Percentiles rank a stretch among this genome's conserved stretches.
Conservation (phyloP, 2,329 filamentous ascomycete genomes). For the Chaetomium strumarium region DNA sequence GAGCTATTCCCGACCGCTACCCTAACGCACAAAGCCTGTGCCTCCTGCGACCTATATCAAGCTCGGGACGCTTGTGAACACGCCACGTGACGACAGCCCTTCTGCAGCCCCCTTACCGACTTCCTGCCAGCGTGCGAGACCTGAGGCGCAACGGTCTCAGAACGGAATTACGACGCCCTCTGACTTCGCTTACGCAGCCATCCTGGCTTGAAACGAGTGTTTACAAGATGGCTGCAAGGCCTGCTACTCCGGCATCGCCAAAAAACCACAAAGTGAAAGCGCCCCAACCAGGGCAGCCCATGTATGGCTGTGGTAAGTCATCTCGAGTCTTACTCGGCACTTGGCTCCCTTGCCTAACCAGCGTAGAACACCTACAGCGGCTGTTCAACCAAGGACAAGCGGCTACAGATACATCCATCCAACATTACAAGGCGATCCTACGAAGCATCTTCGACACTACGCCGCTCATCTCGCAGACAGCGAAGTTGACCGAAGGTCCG, state of each 20-base stretch:
- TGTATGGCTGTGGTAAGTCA: slow-evolving; percentile 58
- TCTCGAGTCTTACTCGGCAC: background rate
- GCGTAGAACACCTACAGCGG: slow-evolving; percentile 63
- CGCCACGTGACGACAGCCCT: no score
- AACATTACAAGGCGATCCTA: slow-evolving; percentile 67
- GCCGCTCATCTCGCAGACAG: slow-evolving; percentile 60
- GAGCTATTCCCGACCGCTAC: no score
- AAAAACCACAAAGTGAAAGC: slow-evolving; percentile 56
- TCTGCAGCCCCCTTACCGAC: no score
- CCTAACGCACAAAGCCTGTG: no score
- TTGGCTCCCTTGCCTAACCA: slow-evolving; percentile 29
- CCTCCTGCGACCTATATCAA: no score
- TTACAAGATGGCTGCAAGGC: slow-evolving; percentile 40
- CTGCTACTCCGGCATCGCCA: slow-evolving; percentile 46
- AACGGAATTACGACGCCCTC: background rate
- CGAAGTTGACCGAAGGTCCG: slow-evolving; percentile 50
- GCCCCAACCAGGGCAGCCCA: slow-evolving; percentile 51
- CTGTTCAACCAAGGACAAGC: slow-evolving; percentile 58
- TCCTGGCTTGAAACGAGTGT: background rate
- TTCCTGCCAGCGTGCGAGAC: no score
- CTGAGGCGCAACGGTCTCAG: background rate
- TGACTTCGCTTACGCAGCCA: background rate
- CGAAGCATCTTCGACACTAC: slow-evolving; percentile 64
- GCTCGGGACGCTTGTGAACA: no score
- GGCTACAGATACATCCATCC: slow-evolving; percentile 61